Percentiles rank a stretch among this genome's conserved stretches.
These are phyloP conservation scores for Avena insularis DNA, from an alignment of 176 grass and related monocot species.

Conservation along the genomic window DNA sequence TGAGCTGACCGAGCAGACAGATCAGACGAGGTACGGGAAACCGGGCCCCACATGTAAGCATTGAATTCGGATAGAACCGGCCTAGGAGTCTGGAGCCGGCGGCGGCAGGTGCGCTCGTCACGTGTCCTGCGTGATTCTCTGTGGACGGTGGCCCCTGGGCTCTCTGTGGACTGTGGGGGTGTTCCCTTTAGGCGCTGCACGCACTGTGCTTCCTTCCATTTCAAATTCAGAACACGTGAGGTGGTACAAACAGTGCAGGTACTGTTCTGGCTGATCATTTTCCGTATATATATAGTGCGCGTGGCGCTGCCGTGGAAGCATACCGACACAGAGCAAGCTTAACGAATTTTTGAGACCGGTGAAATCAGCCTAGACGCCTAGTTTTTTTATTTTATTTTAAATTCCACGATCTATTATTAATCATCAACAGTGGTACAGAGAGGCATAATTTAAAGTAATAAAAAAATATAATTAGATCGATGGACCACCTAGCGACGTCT, in stretches of 20 bases:
- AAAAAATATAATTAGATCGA: too few relatives aligned
- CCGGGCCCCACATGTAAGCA: neutral
- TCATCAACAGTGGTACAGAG: too few relatives aligned
- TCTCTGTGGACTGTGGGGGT: neutral
- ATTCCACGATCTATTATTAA: too few relatives aligned
- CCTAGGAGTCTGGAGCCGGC: conserved; percentile 33
- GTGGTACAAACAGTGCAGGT: neutral
- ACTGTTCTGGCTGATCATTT: neutral
- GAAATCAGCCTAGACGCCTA: too few relatives aligned
- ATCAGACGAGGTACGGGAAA: neutral
- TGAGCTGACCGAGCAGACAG: neutral
- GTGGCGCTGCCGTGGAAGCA: too few relatives aligned
- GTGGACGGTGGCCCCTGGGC: neutral
- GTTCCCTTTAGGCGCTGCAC: neutral
- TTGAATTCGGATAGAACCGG: conserved; percentile 28
- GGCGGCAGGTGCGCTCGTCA: conserved; percentile 28
- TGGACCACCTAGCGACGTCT: too few relatives aligned
- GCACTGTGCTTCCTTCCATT: neutral
- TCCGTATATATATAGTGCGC: too few relatives aligned
- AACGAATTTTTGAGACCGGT: too few relatives aligned
- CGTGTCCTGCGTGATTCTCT: conserved; percentile 40
- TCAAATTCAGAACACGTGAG: neutral
- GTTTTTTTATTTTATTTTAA: too few relatives aligned
- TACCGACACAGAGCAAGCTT: too few relatives aligned
- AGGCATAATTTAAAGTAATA: too few relatives aligned